A percentile compares a stretch with the other conserved stretches of the same genome.
Evolutionary conservation across 352 stramenopile genomes (phyloP).

Genomic region (Pythium plurisporium): DNA sequence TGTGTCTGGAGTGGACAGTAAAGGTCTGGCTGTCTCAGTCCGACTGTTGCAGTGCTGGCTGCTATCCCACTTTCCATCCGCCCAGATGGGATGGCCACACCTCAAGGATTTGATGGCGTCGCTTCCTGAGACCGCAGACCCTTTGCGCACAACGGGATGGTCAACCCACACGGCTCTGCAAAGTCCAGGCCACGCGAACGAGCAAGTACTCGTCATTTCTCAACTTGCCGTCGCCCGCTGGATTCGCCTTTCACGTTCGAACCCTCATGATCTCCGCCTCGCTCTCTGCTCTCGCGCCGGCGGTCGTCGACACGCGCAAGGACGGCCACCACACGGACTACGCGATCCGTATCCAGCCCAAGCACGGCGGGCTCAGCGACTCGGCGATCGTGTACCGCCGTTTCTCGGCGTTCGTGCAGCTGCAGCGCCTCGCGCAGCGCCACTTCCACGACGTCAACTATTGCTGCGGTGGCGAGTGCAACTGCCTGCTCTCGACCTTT

Average conservation of each 20-base stretch:
- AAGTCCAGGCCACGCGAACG: neutral
- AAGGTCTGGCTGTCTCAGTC: constrained; percentile 3
- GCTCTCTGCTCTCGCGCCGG: constrained; percentile 47
- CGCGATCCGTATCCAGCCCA: constrained; percentile 69
- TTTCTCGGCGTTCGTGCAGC: constrained; percentile 83
- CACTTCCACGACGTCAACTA: constrained; percentile 58
- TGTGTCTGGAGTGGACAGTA: neutral
- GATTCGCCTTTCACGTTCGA: neutral
- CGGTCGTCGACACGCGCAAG: constrained; percentile 73
- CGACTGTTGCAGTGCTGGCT: too few relatives aligned
- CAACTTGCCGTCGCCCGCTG: neutral
- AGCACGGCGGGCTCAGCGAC: constrained; percentile 35
- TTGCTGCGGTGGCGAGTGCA: constrained; percentile 66
- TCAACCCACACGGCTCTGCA: neutral
- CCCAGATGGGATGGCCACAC: neutral
- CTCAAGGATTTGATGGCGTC: neutral
- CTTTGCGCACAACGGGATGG: neutral
- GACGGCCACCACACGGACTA: constrained; percentile 81
- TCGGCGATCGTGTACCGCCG: constrained; percentile 73
- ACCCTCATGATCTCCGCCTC: constrained; percentile 2
- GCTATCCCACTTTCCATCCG: constrained; percentile 6
- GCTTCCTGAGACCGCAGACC: constrained; percentile 4
- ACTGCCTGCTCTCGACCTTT: constrained; percentile 65
- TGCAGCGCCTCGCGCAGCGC: constrained; percentile 64
- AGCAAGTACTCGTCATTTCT: constrained; percentile 7